Percentiles rank a stretch among this genome's conserved stretches.
These are phyloP conservation scores for Starmerella potacharoeniae DNA, from an alignment of 805 yeast species.

Conservation along the genomic window DNA sequence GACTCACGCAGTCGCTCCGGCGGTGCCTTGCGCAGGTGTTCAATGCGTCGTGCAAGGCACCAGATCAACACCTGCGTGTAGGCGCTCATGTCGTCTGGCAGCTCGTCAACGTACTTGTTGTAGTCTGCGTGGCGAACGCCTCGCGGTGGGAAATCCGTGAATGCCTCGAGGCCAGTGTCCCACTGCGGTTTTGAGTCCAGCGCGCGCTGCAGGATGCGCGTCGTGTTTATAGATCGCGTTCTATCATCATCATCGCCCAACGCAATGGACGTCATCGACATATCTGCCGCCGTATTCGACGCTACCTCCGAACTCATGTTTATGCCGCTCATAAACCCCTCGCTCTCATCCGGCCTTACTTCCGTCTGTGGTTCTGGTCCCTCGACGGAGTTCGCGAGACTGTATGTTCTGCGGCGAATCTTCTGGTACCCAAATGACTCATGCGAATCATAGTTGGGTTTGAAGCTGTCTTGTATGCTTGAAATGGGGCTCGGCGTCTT, in stretches of 20 bases:
- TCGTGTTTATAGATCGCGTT: background rate
- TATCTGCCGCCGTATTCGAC: background rate
- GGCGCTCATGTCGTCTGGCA: background rate
- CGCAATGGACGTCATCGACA: conserved; percentile 2
- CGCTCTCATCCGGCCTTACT: background rate
- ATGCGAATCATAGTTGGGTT: conserved; percentile 8
- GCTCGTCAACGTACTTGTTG: background rate
- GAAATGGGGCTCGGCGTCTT: conserved; percentile 14
- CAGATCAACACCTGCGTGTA: conserved; percentile 20
- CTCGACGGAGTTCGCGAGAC: background rate
- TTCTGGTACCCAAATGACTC: conserved; percentile 12
- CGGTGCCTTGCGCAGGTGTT: background rate
- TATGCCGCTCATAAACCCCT: background rate
- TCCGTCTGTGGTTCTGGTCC: background rate
- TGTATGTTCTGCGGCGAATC: background rate
- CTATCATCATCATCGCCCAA: background rate
- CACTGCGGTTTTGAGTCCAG: background rate
- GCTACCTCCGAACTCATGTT: background rate
- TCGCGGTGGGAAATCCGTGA: conserved; percentile 2
- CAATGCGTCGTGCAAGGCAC: conserved; percentile 14
- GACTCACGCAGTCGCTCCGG: background rate
- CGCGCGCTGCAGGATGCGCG: conserved; percentile 4
- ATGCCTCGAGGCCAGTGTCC: background rate
- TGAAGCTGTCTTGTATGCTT: background rate
- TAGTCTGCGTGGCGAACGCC: conserved; percentile 1